Conservation (phyloP, 1,284 basidiomycete species). For the Cryptococcus sp. region DNA sequence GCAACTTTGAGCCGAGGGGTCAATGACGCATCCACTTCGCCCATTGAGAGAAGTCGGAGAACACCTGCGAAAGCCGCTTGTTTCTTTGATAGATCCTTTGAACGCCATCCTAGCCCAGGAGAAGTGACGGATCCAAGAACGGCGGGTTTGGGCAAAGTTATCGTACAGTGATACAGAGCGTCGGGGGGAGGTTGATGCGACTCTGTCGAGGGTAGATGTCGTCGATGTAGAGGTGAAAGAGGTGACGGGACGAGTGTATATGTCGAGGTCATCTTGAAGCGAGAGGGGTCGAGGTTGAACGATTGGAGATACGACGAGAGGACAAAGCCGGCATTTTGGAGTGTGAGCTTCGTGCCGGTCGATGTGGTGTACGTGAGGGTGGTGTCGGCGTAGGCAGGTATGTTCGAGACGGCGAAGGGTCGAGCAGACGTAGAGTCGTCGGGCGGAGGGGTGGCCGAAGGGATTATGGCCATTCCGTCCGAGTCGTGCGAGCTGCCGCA, state of each 20-base stretch:
- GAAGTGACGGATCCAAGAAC: conserved; percentile 3
- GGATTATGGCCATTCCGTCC: too few relatives aligned
- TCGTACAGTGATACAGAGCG: conserved; percentile 7
- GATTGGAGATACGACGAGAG: conserved; percentile 10
- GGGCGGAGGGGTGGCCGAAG: neutral
- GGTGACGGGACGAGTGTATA: conserved; percentile 6
- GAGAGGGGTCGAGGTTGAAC: conserved; percentile 8
- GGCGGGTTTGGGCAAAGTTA: conserved; percentile 7
- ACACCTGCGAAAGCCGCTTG: conserved; percentile 14
- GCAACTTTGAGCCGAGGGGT: neutral
- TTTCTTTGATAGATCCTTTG: conserved; percentile 19
- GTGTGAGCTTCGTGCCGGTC: conserved; percentile 3
- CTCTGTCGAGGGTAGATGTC: neutral
- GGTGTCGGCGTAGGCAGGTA: neutral
- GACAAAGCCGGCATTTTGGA: conserved; percentile 7
- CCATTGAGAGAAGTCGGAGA: conserved; percentile 10
- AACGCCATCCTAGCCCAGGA: conserved; percentile 1
- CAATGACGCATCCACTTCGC: conserved; percentile 19
- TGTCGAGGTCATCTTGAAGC: conserved; percentile 1
- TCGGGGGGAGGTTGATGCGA: conserved; percentile 10
- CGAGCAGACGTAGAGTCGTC: neutral
- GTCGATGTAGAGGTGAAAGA: neutral
- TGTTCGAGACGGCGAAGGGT: neutral
- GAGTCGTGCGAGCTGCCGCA: too few relatives aligned
- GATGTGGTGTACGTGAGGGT: conserved; percentile 1